Evolutionary conservation across 768 basidiomycete species (phyloP).

Genomic region (Xerocomus brunneocitrinus): DNA sequence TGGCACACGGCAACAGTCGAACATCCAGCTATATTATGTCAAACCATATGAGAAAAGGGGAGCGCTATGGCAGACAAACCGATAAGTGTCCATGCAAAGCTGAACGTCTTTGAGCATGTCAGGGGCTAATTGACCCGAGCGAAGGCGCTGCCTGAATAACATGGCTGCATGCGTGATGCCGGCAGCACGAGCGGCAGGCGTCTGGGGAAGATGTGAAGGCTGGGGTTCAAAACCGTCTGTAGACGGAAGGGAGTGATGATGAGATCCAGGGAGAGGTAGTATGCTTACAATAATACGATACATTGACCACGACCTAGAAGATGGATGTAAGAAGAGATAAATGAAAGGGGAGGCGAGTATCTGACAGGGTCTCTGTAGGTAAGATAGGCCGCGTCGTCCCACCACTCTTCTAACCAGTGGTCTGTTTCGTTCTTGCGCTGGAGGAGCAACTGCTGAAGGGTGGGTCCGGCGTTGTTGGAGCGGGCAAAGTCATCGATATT

Average conservation of each 20-base stretch:
- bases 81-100: constrained; percentile 84
- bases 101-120: constrained; percentile 66
- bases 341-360: not conserved
- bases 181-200: constrained; percentile 64
- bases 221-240: constrained; percentile 74
- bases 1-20: constrained; percentile 82
- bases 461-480: constrained; percentile 37
- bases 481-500: constrained; percentile 67
- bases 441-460: constrained; percentile 64
- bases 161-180: constrained; percentile 64
- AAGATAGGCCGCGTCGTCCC: constrained; percentile 83
- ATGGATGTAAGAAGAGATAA: constrained; percentile 1
- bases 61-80: constrained; percentile 37
- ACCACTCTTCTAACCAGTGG: constrained; percentile 94
- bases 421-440: constrained; percentile 47
- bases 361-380: constrained; percentile 81
- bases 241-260: constrained; percentile 6
- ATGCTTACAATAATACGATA: constrained; percentile 85
- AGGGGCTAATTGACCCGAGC: constrained; percentile 58
- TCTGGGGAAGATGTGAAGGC: constrained; percentile 56
- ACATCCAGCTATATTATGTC: constrained; percentile 71
- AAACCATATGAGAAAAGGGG: not conserved
- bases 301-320: constrained; percentile 74
- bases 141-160: constrained; percentile 67
- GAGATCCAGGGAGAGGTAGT: not conserved